phyloP scores from a whole-genome alignment of 1,284 basidiomycete species.

The Marasmius tenuissimus region DNA sequence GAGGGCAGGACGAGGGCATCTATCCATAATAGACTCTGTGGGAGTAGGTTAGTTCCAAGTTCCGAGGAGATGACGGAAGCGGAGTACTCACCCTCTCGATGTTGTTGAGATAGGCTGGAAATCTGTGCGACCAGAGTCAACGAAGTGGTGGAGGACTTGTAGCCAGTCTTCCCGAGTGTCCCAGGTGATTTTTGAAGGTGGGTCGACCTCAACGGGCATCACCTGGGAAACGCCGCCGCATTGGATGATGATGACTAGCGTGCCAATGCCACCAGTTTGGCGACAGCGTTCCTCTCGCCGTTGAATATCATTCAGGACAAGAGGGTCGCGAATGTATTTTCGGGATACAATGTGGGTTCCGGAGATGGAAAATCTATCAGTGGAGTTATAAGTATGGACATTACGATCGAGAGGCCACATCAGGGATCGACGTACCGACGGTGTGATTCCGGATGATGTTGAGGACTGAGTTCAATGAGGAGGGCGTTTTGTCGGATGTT shows the following conservation, averaged over 20 bases:
- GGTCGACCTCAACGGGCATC: constrained; percentile 81
- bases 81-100: constrained; percentile 57
- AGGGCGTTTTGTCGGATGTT: constrained; percentile 74
- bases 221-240: constrained; percentile 74
- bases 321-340: constrained; percentile 68
- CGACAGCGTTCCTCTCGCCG: constrained; percentile 77
- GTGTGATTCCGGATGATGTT: constrained; percentile 53
- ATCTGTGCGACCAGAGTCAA: constrained; percentile 70
- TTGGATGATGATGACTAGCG: constrained; percentile 70
- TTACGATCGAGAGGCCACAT: no score
- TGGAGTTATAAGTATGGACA: no score
- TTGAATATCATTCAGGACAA: constrained; percentile 71
- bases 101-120: constrained; percentile 79
- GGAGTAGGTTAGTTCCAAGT: background rate
- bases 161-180: constrained; percentile 73
- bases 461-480: constrained; percentile 63
- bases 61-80: background rate
- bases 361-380: constrained; percentile 61
- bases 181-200: constrained; percentile 71
- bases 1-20: background rate
- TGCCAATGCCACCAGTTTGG: constrained; percentile 68
- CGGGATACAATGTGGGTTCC: constrained; percentile 70
- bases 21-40: background rate
- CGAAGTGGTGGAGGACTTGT: constrained; percentile 64
- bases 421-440: constrained; percentile 50